Conservation (phyloP, 2,329 filamentous ascomycete genomes). For the Exophiala viscosa region DNA sequence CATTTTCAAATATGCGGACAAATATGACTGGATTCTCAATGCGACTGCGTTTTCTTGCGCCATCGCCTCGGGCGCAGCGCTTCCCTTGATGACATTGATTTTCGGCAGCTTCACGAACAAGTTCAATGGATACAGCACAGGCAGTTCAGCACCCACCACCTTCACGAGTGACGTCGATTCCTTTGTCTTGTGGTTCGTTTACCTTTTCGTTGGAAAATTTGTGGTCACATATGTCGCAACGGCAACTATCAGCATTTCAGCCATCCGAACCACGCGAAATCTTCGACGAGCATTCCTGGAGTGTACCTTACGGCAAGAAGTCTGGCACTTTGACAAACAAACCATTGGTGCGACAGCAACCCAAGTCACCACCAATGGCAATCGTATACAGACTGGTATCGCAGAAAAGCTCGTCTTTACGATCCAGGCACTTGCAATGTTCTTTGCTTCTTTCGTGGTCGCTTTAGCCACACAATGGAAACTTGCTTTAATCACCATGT, state of each 20-base stretch:
- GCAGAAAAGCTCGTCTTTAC: slow-evolving; percentile 38
- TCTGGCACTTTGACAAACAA: slow-evolving; percentile 32
- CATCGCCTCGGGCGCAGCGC: slow-evolving; percentile 29
- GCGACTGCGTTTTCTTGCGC: slow-evolving; percentile 20
- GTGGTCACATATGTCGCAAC: slow-evolving; percentile 34
- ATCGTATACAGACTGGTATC: slow-evolving; percentile 39
- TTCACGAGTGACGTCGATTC: slow-evolving; percentile 22
- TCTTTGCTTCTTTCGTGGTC: slow-evolving; percentile 40
- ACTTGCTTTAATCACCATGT: slow-evolving; percentile 44
- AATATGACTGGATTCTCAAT: slow-evolving; percentile 25
- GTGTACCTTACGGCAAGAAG: slow-evolving; percentile 33
- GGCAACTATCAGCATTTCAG: slow-evolving; percentile 28
- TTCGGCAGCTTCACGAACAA: slow-evolving; percentile 34
- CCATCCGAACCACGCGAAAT: slow-evolving; percentile 27
- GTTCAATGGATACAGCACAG: slow-evolving; percentile 29
- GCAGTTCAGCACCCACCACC: slow-evolving; percentile 17
- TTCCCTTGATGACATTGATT: slow-evolving; percentile 39
- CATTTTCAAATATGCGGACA: slow-evolving; percentile 26
- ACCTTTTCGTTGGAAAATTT: slow-evolving; percentile 36
- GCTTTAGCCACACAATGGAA: slow-evolving; percentile 43
- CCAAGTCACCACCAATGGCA: slow-evolving; percentile 33
- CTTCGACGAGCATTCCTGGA: slow-evolving; percentile 29
- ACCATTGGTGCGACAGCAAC: slow-evolving; percentile 31
- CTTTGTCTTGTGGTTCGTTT: slow-evolving; percentile 36
- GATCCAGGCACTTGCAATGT: slow-evolving; percentile 35